Base-by-base conservation (phyloP, 495 filamentous ascomycete genomes). In the Baudoinia panamericana region DNA sequence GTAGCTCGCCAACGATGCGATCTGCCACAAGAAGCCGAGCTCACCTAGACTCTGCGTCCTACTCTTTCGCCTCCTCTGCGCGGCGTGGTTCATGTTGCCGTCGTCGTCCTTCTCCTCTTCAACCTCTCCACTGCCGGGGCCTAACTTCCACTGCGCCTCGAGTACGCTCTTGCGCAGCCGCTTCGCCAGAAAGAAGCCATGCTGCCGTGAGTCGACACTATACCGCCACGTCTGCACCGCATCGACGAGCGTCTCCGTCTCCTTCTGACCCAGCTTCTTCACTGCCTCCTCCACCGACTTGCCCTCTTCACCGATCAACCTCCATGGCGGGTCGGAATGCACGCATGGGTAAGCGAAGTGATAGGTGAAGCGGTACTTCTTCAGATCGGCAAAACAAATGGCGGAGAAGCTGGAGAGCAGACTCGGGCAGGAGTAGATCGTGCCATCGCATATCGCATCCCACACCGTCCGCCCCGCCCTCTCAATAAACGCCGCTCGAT, bases 391-490 rank as follows among this genome's bases (percentile, higher is more conserved):
- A 58, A 84, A 97, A n/a, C 83, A 93, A 31, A 95, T 74, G 29
- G 90, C 73, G 6, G 78, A 63, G 60, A 95, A 96, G 7, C 81
- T 86, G 1, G 84, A 72, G 13, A 97, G 75, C 8, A 96, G 67
- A 21, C 88, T 93, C 10, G 92, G 90, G 22, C 84, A 82, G 9
- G 84, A 87, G 59, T 87, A 94, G 48, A 97, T 94, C 5, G 83
- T 92, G 15, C 87, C 87, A 58, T 97, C 90, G 46, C 81, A 75
- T 51, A 96, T 93, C 19, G 90, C 90, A 63, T 95, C 84, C 92
- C 87, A 95, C 36, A 97, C 83, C 82, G 76, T 87, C 45, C 73
- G 72, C 7, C 78, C 88, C 18, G 78, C 72, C 30, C 77, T 74
- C 28, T 76, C 70, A 23, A 97, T 66, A 54, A 93, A 69, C 13